Base-by-base conservation (phyloP, 805 yeast species). In the Wickerhamiella slavikovae region DNA sequence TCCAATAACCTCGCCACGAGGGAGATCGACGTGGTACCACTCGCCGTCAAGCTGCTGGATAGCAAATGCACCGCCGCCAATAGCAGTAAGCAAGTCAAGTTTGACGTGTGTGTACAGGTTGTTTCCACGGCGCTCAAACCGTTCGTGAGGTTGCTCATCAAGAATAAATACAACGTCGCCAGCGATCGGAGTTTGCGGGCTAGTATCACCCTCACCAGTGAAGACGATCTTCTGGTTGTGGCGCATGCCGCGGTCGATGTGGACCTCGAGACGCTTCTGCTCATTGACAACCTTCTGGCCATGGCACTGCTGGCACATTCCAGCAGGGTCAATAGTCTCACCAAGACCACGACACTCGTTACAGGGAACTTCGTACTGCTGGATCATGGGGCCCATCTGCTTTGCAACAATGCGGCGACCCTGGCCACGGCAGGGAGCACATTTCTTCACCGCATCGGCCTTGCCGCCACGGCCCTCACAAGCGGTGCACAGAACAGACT, bases 381-480 rank as follows among this genome's bases (percentile, higher is more conserved):
- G 99, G 48, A 89, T 77, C 83, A 89, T 80, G 41, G 93, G 94
- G 44, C 99, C 99, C 94, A 89, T 83, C 59, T 89, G 96, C 62
- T 93, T 77, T 30, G 94, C 79, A 41, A 82, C 75, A 41, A 85
- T 74, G 56, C 69, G 78, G 54, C 74, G 58, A 67, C 99, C 99
- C 45, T 67, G 65, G 56, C 99, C 99, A 49, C 68, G 66, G 71
- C 99, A 89, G 23, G 69, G 52, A 30, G 70, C 40, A 71, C 99
- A 89, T 45, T 70, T 70, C 62, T 75, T 76, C 40, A 83, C 92
- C 34, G 78, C 63, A 39, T 89, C 92, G 42, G 71, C 77, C 48
- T 79, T 79, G 58, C 98, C 99, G 55, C 99, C 99, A 47, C 71
- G 71, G 47, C 98, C 98, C 32, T 78, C 74, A 66, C 99, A 89